These are phyloP conservation scores for Pelagophyceae sp. DNA, from an alignment of 352 stramenopile genomes.

Conservation along the genomic window DNA sequence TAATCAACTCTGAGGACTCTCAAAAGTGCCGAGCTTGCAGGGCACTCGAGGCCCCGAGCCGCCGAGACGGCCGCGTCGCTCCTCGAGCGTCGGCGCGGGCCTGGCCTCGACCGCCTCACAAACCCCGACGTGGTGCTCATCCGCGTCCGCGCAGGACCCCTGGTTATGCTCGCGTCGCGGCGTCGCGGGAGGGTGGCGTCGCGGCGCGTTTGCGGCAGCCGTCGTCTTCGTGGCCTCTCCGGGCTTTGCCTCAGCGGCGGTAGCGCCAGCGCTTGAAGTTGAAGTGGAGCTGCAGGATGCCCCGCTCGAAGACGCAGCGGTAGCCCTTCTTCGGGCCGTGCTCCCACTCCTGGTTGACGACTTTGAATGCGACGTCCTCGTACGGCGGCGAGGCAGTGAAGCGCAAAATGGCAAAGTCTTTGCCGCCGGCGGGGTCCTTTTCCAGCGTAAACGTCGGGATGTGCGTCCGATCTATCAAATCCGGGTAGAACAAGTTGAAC, in stretches of 20 bases:
- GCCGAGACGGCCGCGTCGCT: no score
- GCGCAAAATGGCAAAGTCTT: constrained; percentile 93
- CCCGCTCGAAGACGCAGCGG: constrained; percentile 94
- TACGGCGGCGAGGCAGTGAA: constrained; percentile 95
- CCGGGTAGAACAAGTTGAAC: constrained; percentile 99
- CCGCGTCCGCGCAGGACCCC: no score
- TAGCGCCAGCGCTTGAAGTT: constrained; percentile 98
- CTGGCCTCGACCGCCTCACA: no score
- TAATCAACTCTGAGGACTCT: no score
- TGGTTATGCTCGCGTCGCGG: no score
- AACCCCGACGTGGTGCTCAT: no score
- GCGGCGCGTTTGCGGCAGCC: no score
- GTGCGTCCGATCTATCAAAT: constrained; percentile 91
- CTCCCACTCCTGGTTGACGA: constrained; percentile 98
- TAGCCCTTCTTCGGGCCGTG: constrained; percentile 91
- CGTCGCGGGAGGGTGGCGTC: no score
- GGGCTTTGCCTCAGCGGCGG: constrained; percentile 72
- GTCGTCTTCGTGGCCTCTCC: no score
- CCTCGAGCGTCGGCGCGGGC: no score
- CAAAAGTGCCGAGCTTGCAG: no score
- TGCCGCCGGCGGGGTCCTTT: constrained; percentile 38
- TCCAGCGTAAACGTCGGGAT: constrained; percentile 91
- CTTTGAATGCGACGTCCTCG: constrained; percentile 99
- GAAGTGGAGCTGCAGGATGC: constrained; percentile 95
- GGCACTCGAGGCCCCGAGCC: no score